Conservation (phyloP, 2,329 filamentous ascomycete species). For the Blastomyces emzantsi region DNA sequence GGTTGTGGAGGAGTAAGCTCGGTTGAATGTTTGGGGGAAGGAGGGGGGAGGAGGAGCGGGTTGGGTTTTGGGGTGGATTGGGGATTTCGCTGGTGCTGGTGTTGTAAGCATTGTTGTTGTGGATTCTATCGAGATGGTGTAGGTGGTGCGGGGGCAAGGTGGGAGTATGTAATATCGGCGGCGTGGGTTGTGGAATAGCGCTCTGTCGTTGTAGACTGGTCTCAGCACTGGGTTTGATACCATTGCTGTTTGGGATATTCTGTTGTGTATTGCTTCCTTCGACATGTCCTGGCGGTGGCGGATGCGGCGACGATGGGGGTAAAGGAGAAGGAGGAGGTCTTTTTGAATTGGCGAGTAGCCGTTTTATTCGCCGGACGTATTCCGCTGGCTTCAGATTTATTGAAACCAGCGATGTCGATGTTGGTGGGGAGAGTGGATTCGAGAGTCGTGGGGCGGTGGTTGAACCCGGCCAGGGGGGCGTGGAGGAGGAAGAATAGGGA, state of each 20-base stretch:
- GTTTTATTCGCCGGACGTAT: constrained; percentile 6
- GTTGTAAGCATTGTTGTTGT: neutral
- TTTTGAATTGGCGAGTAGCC: neutral
- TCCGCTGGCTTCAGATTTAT: constrained; percentile 2
- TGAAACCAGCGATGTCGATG: constrained; percentile 3
- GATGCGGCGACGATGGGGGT: neutral
- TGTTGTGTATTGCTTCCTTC: neutral
- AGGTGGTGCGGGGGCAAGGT: neutral
- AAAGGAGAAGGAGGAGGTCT: neutral
- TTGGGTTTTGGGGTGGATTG: neutral
- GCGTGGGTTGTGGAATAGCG: neutral
- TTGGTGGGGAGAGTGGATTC: neutral
- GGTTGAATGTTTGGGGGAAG: neutral
- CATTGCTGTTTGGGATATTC: neutral
- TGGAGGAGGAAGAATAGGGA: constrained; percentile 2
- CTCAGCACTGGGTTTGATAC: neutral
- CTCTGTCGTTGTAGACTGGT: neutral
- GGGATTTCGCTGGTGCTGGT: neutral
- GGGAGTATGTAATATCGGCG: neutral
- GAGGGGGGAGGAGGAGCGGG: neutral
- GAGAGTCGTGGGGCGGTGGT: neutral
- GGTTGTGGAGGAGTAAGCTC: constrained; percentile 1
- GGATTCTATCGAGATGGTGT: neutral
- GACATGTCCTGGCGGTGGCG: neutral
- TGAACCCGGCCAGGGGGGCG: neutral